Percentiles rank a stretch among this genome's conserved stretches.
Evolutionary conservation across 495 filamentous ascomycete genomes (phyloP).

Genomic region (Wilcoxina mikolae): DNA sequence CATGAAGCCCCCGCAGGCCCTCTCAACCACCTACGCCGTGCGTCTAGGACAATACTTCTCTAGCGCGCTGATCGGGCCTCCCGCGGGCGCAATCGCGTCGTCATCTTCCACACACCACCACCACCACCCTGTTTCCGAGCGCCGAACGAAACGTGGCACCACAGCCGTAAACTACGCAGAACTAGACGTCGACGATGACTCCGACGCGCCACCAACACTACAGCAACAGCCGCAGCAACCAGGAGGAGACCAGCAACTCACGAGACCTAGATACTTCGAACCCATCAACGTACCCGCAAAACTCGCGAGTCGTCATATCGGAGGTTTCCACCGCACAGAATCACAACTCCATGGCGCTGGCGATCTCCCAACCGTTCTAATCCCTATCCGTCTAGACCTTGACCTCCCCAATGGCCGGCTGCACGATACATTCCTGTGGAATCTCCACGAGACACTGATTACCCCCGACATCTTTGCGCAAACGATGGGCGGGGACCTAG

Average conservation of each 20-base stretch:
- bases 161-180: conserved; percentile 95
- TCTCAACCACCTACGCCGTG: conserved; percentile 81
- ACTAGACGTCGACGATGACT: conserved; percentile 69
- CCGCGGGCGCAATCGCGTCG: conserved; percentile 54
- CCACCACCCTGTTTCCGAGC: conserved; percentile 55
- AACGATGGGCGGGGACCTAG: conserved; percentile 81
- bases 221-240: not conserved
- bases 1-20: conserved; percentile 56
- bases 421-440: conserved; percentile 93
- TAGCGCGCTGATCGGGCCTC: conserved; percentile 72
- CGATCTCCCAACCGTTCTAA: conserved; percentile 70
- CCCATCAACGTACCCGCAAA: not conserved
- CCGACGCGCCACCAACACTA: not conserved
- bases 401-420: conserved; percentile 74
- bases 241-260: not conserved
- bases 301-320: not conserved
- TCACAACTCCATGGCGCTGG: conserved; percentile 70
- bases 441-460: conserved; percentile 82
- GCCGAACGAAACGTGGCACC: conserved; percentile 81
- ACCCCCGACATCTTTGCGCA: conserved; percentile 92
- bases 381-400: conserved; percentile 92
- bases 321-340: conserved; percentile 38
- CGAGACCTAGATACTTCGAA: not conserved
- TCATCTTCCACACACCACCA: too few relatives aligned
- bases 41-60: conserved; percentile 69